Conservation (phyloP, 345 rosid genomes). For the Gossypium stocksii region DNA sequence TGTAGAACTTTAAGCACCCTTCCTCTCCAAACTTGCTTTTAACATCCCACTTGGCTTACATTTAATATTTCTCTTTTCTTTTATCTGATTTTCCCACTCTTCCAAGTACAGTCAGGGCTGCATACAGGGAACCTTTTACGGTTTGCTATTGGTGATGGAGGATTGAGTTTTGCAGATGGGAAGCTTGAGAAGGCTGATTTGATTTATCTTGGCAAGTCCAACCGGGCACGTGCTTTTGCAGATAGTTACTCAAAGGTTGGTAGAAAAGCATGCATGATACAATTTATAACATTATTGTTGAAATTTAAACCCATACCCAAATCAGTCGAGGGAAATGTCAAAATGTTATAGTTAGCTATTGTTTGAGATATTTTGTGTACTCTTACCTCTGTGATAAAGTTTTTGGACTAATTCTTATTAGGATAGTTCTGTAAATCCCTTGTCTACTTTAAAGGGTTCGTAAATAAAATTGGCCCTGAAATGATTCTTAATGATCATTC, state of each 20-base stretch:
- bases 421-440: neutral
- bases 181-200: conserved; percentile 78
- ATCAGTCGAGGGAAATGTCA: neutral
- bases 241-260: conserved; percentile 96
- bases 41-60: neutral
- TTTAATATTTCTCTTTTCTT: conserved; percentile 5
- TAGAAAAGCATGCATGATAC: neutral
- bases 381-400: neutral
- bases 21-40: neutral
- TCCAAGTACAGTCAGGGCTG: conserved; percentile 50
- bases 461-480: neutral
- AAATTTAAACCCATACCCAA: neutral
- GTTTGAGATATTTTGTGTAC: neutral
- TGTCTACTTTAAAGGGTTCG: neutral
- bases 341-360: neutral
- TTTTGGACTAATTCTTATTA: neutral
- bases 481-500: neutral
- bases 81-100: neutral
- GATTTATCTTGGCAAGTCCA: conserved; percentile 58
- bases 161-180: conserved; percentile 72
- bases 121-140: conserved; percentile 61
- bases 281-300: neutral
- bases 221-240: conserved; percentile 78
- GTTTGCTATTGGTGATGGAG: conserved; percentile 66
- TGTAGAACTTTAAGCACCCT: neutral